phyloP scores from a whole-genome alignment of 2,329 filamentous ascomycete genomes.

The Sphaerulina vaccinii region DNA sequence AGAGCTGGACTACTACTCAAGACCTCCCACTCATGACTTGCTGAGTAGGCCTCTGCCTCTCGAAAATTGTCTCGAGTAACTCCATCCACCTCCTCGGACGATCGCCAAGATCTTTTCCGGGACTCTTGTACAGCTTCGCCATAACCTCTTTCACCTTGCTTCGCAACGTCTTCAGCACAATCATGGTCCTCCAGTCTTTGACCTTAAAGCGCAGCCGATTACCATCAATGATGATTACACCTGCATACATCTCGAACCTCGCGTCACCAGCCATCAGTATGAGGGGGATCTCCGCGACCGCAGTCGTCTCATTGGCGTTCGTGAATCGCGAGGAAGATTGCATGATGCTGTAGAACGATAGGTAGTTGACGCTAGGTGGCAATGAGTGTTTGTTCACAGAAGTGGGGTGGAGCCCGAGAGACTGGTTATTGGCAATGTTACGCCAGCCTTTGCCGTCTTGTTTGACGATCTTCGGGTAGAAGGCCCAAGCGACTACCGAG shows the following conservation, averaged over 20 bases:
- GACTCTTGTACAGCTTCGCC: conserved; percentile 63
- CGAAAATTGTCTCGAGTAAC: conserved; percentile 35
- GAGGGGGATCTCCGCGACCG: conserved; percentile 70
- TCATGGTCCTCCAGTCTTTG: conserved; percentile 84
- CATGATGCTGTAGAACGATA: conserved; percentile 98
- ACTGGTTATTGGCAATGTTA: conserved; percentile 90
- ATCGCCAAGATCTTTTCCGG: conserved; percentile 41
- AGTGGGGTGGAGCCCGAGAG: conserved; percentile 79
- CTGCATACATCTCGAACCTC: conserved; percentile 85
- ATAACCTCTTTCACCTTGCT: conserved; percentile 73
- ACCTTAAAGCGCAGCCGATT: conserved; percentile 82
- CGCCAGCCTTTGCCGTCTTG: conserved; percentile 84
- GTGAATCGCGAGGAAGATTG: conserved; percentile 79
- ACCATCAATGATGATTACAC: conserved; percentile 81
- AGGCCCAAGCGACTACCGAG: conserved; percentile 86
- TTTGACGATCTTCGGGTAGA: conserved; percentile 89
- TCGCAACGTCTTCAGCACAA: conserved; percentile 81
- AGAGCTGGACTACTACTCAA: not conserved
- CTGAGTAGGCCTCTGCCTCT: conserved; percentile 16
- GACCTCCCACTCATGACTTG: not conserved
- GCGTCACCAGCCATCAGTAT: conserved; percentile 84
- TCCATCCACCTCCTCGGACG: conserved; percentile 46
- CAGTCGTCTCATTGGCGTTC: conserved; percentile 79
- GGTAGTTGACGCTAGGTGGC: conserved; percentile 61
- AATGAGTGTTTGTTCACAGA: conserved; percentile 75